Base-by-base conservation (phyloP, 805 yeast species). In the Cyberlindnera americana region DNA sequence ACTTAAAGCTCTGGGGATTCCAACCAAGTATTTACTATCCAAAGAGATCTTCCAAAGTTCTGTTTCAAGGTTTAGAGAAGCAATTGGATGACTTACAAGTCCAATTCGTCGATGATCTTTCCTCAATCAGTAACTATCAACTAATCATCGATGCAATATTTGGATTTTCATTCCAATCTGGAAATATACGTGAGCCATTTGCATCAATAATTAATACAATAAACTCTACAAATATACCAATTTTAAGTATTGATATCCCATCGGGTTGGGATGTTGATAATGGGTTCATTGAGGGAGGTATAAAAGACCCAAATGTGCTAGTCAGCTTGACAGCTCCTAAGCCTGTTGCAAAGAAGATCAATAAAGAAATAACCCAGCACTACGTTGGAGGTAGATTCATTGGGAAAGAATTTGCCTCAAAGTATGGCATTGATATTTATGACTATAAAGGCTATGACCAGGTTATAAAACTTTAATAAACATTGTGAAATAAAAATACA, bases 181-280 rank as follows among this genome's bases (percentile, higher is more conserved):
- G 58, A 5, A 95, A 96, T 0, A 71, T 91, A 35, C 69, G 97
- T 40, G 74, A 73, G 25, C 96, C 96, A 1, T 91, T 84, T 57
- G 77, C 73, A 30, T 51, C 49, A 13, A 73, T 72, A 8, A 65
- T 73, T 39, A 53, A 52, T n/a, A 50, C 66, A 7, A 58, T 84
- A 47, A 53, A 66, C 6, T 41, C 54, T 24, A 67, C 27, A 12
- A 41, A 46, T 1, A 54, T 77, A 3, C 91, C 90, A 2, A 75
- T 89, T 2, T 73, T 86, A 0, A 77, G 95, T 0, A 85, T 93
- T 2, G 99, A 93, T 60, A 77, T 91, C 33, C 99, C 99, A 0
- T 84, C 95, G 2, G 96, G 97, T 0, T 93, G 99, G 99, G 91
- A 90, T 56, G 98, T 93, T 10, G 95, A 93, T 54, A 55, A 72